Evolutionary conservation across 805 yeast genomes (phyloP).

Genomic region (Nakazawaea molendinolei): DNA sequence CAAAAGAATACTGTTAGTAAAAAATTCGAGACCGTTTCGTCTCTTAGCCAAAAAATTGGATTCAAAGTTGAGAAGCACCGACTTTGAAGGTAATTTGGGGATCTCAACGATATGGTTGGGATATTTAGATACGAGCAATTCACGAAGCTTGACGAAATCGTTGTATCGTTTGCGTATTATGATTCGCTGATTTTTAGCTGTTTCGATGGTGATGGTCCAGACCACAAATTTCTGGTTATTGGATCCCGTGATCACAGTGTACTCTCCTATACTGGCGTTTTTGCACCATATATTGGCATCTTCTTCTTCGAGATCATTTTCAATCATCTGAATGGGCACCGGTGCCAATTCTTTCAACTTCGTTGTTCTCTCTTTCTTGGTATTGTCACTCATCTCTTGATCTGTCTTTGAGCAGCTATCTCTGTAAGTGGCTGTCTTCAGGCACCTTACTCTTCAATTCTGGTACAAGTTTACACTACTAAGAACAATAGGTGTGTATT

Average conservation of each 20-base stretch:
- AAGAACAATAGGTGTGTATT: too few relatives aligned
- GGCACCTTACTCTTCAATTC: too few relatives aligned
- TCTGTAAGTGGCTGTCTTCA: too few relatives aligned
- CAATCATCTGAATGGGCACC: conserved; percentile 32
- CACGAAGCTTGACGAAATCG: conserved; percentile 50
- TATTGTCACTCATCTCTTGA: not conserved
- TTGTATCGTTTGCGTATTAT: conserved; percentile 53
- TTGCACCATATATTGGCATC: conserved; percentile 21
- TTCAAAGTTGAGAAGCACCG: conserved; percentile 35
- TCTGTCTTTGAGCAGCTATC: not conserved
- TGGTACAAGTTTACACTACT: too few relatives aligned
- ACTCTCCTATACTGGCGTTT: conserved; percentile 24
- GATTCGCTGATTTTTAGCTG: conserved; percentile 30
- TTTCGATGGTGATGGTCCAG: conserved; percentile 22
- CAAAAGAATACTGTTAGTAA: conserved; percentile 46
- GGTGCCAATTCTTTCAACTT: conserved; percentile 26
- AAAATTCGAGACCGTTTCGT: conserved; percentile 53
- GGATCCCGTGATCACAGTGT: conserved; percentile 22
- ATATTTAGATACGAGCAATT: conserved; percentile 27
- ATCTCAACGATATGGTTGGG: conserved; percentile 30
- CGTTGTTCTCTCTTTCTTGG: conserved; percentile 2
- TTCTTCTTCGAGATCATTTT: conserved; percentile 19
- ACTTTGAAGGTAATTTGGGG: conserved; percentile 48
- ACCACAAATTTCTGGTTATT: conserved; percentile 21
- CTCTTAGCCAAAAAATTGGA: conserved; percentile 45